A percentile compares a stretch with the other conserved stretches of the same genome.
These are phyloP conservation scores for Gentiana straminea DNA, from an alignment of 257 asterid species.

Conservation along the genomic window DNA sequence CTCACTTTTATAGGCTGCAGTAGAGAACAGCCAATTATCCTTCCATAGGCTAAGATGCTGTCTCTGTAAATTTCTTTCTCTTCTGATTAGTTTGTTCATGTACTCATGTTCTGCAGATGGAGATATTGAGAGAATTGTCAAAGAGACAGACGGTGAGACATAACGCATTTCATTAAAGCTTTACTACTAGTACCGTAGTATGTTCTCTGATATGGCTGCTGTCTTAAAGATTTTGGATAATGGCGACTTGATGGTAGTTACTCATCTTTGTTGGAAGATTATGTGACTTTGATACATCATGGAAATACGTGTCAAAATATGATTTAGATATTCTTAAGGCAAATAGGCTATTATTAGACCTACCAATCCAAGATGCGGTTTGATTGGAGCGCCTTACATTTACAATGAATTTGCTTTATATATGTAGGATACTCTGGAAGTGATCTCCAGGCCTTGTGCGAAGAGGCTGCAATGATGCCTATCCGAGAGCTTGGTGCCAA, in stretches of 20 bases:
- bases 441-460: slow-evolving; percentile 87
- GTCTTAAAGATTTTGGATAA: not conserved
- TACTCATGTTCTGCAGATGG: slow-evolving; percentile 44
- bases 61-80: not conserved
- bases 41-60: no score
- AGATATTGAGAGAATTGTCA: slow-evolving; percentile 73
- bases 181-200: not conserved
- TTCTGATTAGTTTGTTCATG: not conserved
- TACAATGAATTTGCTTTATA: no score
- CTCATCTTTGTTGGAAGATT: no score
- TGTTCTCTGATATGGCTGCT: not conserved
- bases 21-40: not conserved
- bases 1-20: not conserved
- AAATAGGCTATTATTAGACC: no score
- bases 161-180: not conserved
- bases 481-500: slow-evolving; percentile 89
- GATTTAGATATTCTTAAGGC: no score
- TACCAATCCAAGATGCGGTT: no score
- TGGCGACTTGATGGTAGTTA: not conserved
- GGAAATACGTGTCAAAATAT: no score
- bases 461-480: slow-evolving; percentile 99
- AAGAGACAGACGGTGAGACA: slow-evolving; percentile 69
- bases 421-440: slow-evolving; percentile 90
- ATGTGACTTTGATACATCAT: no score
- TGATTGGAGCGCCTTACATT: no score